Evolutionary conservation across 495 filamentous ascomycete species (phyloP).

Genomic region (Extremus antarcticus): DNA sequence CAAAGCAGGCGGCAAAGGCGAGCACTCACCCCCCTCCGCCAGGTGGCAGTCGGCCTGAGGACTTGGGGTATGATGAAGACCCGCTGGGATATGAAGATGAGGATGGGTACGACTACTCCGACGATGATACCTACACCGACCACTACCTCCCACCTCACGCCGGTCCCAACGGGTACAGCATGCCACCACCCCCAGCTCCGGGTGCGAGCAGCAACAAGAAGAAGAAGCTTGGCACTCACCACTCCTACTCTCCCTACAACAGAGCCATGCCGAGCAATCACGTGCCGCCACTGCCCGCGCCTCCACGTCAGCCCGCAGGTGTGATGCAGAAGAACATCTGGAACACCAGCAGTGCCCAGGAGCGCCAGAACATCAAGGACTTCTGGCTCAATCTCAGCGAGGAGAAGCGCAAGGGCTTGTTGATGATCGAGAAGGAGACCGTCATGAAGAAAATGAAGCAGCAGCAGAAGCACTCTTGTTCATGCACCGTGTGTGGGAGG

Average conservation of each 20-base stretch:
- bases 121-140: constrained; percentile 27
- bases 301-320: constrained; percentile 15
- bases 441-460: constrained; percentile 99
- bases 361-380: constrained; percentile 92
- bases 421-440: constrained; percentile 97
- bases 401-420: constrained; percentile 80
- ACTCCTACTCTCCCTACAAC: constrained; percentile 10
- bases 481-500: constrained; percentile 90
- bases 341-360: constrained; percentile 88
- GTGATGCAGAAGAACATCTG: constrained; percentile 60
- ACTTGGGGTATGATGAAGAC: constrained; percentile 16
- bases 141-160: constrained; percentile 13
- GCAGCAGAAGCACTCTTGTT: constrained; percentile 98
- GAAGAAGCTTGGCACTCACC: constrained; percentile 31
- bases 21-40: constrained; percentile 37
- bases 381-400: constrained; percentile 98
- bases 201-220: constrained; percentile 34
- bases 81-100: constrained; percentile 20
- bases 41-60: background rate
- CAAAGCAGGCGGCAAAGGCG: constrained; percentile 46
- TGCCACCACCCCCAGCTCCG: constrained; percentile 1
- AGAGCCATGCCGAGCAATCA: constrained; percentile 9
- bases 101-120: constrained; percentile 35
- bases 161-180: constrained; percentile 9
- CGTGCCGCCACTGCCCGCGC: constrained; percentile 27